Evolutionary conservation across 2,329 filamentous ascomycete genomes (phyloP), one percentile per base, ranked within the genome.

Genomic region (Aphanocladium album): DNA sequence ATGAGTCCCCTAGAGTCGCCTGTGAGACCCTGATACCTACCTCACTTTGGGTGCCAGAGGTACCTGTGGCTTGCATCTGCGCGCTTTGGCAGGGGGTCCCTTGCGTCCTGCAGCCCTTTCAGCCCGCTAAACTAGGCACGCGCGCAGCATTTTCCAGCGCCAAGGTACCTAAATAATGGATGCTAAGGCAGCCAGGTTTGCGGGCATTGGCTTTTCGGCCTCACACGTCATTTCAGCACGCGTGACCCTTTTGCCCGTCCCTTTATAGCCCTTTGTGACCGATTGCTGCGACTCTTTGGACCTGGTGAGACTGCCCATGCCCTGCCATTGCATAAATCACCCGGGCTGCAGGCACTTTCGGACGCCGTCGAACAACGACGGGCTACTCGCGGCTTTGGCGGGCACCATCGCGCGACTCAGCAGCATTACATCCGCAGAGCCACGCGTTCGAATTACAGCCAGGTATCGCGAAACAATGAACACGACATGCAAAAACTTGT

Each of bases 181-280:
- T n/a, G n/a, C n/a, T 1, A 50, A 11, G 17, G 23, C 23, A 16
- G n/a, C 46, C 21, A 17, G 23, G 16, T 33, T 16, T 25, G 23
- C 27, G 23, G 23, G 5, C 23, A 25, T 14, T 25, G 46, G 23
- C 27, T 27, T 16, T 52, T 21, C 23, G 25, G 12, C 49, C 57
- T 46, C 57, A 49, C 50, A 60, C 57, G 57, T 60, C 57, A 60
- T 60, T 41, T 12, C 5, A n/a, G n/a, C 57, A 60, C 57, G 19
- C 49, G 57, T 60, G 57, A 60, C 57, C 50, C n/a, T 14, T 33
- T 30, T n/a, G n/a, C n/a, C n/a, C n/a, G n/a, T n/a, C n/a, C n/a
- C 35, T 33, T 50, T 6, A 3, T 19, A 11, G 25, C 35, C 35
- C 25, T 59, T 27, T 41, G 30, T 39, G 33, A 50, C 33, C 17